A percentile compares a stretch with the other conserved stretches of the same genome.
These are phyloP conservation scores for Aspergillus avenaceus DNA, from an alignment of 495 filamentous ascomycete species.

Conservation along the genomic window DNA sequence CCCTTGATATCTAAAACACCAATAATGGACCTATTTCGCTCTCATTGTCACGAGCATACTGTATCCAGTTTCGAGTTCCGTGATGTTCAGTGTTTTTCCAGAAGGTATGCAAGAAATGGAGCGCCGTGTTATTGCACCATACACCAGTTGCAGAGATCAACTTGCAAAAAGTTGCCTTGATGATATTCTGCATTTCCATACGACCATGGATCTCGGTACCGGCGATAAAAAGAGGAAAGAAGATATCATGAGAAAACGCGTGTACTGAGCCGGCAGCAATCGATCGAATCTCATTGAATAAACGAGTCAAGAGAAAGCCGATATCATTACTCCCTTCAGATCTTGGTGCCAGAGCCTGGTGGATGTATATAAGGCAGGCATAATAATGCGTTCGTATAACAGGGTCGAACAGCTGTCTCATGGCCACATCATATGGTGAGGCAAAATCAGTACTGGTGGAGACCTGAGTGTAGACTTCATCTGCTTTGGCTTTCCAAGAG, in stretches of 20 bases:
- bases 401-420: slow-evolving; percentile 3
- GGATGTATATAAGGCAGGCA: slow-evolving; percentile 12
- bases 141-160: slow-evolving; percentile 13
- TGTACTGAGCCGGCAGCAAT: background rate
- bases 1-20: slow-evolving; percentile 9
- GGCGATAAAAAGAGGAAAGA: slow-evolving; percentile 19
- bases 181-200: slow-evolving; percentile 1
- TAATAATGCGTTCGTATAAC: slow-evolving; percentile 15
- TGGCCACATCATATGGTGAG: background rate
- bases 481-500: slow-evolving; percentile 9
- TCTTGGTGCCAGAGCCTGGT: slow-evolving; percentile 12
- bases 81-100: slow-evolving; percentile 5
- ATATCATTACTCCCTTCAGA: background rate
- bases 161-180: slow-evolving; percentile 9
- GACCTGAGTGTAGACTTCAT: slow-evolving; percentile 8
- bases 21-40: slow-evolving; percentile 6
- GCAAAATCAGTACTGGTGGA: background rate
- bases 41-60: slow-evolving; percentile 14
- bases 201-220: slow-evolving; percentile 8
- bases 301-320: background rate
- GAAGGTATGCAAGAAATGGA: slow-evolving; percentile 14
- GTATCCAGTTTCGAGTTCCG: slow-evolving; percentile 14
- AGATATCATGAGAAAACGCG: slow-evolving; percentile 14
- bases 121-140: slow-evolving; percentile 17
- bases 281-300: slow-evolving; percentile 6